These are phyloP conservation scores for Aureococcus anophagefferens DNA, from an alignment of 108 stramenopile species.

Conservation along the genomic window DNA sequence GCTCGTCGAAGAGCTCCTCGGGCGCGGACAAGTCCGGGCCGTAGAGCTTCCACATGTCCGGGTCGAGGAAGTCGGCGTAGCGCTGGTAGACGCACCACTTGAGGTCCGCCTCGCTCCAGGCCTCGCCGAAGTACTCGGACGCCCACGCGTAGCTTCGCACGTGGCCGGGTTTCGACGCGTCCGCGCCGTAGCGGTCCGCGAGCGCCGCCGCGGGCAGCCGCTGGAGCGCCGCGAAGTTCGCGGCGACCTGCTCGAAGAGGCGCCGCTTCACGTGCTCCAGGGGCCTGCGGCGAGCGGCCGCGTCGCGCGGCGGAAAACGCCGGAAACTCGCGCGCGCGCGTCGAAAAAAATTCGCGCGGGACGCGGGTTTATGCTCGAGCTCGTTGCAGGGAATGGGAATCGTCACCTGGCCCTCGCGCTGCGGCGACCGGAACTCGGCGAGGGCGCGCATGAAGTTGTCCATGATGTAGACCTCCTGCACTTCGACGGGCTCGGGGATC, in stretches of 20 bases:
- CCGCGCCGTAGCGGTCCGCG: neutral
- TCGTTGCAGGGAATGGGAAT: no score
- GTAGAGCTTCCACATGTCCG: neutral
- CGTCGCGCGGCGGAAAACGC: no score
- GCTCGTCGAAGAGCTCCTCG: no score
- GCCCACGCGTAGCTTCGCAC: neutral
- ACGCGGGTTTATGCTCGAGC: no score
- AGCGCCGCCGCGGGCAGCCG: neutral
- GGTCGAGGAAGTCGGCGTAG: neutral
- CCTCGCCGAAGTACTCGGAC: neutral
- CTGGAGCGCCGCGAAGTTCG: neutral
- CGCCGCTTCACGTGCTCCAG: neutral
- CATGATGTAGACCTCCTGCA: neutral
- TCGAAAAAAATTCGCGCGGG: no score
- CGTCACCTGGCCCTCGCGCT: neutral
- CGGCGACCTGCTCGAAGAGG: neutral
- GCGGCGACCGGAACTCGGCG: neutral
- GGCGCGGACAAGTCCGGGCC: no score
- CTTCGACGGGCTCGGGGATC: neutral
- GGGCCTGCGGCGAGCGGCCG: no score
- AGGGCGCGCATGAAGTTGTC: neutral
- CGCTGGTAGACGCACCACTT: neutral
- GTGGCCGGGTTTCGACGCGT: neutral
- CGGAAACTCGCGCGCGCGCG: no score
- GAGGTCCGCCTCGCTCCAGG: neutral